These are phyloP conservation scores for Coelastrella sp. DNA, from an alignment of 139 green algal species.

Conservation along the genomic window DNA sequence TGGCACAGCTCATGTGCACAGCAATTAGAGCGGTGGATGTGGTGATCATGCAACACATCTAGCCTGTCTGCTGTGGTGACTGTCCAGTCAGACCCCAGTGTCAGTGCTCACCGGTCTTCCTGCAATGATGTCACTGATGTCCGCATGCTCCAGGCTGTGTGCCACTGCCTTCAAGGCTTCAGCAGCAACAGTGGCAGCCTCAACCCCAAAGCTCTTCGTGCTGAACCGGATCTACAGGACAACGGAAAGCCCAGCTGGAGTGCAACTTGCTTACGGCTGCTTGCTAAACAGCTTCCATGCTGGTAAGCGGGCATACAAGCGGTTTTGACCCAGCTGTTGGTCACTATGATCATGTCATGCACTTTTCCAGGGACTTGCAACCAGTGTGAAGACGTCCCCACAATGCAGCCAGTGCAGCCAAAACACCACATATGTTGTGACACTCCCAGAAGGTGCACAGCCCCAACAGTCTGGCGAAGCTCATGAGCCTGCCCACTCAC, in stretches of 20 bases:
- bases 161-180: slow-evolving; percentile 74
- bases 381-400: too few relatives aligned
- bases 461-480: not conserved
- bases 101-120: slow-evolving; percentile 70
- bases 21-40: not conserved
- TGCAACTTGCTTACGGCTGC: not conserved
- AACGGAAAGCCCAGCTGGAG: not conserved
- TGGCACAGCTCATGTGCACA: too few relatives aligned
- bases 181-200: slow-evolving; percentile 85
- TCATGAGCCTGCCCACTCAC: slow-evolving; percentile 51
- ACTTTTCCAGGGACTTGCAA: too few relatives aligned
- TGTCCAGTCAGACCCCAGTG: not conserved
- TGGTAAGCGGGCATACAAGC: too few relatives aligned
- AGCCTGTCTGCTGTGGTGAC: not conserved
- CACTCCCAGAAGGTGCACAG: too few relatives aligned
- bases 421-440: too few relatives aligned
- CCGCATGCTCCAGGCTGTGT: slow-evolving; percentile 73
- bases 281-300: too few relatives aligned
- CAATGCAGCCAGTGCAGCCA: too few relatives aligned
- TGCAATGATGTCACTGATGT: slow-evolving; percentile 95
- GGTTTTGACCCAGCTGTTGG: too few relatives aligned
- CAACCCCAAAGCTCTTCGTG: slow-evolving; percentile 91
- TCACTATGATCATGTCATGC: too few relatives aligned
- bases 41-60: not conserved
- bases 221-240: slow-evolving; percentile 80